These are phyloP conservation scores for Zygoascus flipseniorum DNA, from an alignment of 805 yeast species.

Conservation along the genomic window DNA sequence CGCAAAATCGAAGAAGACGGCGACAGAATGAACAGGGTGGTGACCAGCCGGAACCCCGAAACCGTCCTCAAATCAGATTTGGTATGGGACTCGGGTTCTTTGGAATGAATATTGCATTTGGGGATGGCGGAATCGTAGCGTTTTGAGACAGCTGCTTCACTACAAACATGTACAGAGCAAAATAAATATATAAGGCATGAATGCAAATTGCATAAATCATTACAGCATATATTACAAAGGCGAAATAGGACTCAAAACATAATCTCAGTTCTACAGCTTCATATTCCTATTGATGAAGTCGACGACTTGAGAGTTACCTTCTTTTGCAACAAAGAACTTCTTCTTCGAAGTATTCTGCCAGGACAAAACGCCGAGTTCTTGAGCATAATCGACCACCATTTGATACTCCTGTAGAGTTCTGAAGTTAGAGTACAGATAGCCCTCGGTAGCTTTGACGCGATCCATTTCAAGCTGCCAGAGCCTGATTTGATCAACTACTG, in stretches of 20 bases:
- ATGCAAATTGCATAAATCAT: not conserved
- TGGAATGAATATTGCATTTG: slow-evolving; percentile 1
- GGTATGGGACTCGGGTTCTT: not conserved
- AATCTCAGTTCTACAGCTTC: not conserved
- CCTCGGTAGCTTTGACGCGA: slow-evolving; percentile 78
- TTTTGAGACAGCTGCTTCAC: not conserved
- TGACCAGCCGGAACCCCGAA: not conserved
- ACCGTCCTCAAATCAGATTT: not conserved
- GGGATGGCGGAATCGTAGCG: not conserved
- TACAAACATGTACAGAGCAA: too few relatives aligned
- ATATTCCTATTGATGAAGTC: slow-evolving; percentile 67
- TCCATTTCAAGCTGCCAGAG: slow-evolving; percentile 96
- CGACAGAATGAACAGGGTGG: not conserved
- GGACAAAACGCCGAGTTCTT: slow-evolving; percentile 82
- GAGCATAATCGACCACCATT: slow-evolving; percentile 64
- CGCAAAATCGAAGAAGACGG: not conserved
- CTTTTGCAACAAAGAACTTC: slow-evolving; percentile 78
- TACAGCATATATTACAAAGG: not conserved
- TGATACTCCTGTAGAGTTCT: slow-evolving; percentile 69
- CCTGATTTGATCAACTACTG: slow-evolving; percentile 92
- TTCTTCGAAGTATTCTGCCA: slow-evolving; percentile 71
- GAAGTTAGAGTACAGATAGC: slow-evolving; percentile 83
- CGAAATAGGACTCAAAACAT: not conserved
- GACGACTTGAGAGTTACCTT: slow-evolving; percentile 83
- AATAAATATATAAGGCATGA: too few relatives aligned